Percentiles rank a stretch among this genome's conserved stretches.
phyloP scores from a whole-genome alignment of 1,284 basidiomycete species.

The Mycena sp. region DNA sequence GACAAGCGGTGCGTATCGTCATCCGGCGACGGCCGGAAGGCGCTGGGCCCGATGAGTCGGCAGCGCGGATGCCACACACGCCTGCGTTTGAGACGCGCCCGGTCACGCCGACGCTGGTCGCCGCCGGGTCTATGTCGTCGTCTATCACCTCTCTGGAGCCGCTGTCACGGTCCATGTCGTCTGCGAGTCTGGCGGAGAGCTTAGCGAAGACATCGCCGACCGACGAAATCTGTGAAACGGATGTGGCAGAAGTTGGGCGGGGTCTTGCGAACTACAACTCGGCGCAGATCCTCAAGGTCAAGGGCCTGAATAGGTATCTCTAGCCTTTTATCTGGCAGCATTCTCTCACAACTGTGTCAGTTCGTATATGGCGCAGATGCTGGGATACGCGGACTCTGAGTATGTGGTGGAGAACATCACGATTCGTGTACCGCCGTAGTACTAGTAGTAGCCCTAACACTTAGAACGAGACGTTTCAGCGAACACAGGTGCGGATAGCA shows the following conservation, averaged over 20 bases:
- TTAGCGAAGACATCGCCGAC: conserved; percentile 15
- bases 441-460: neutral
- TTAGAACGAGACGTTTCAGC: too few species aligned
- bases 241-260: conserved; percentile 90
- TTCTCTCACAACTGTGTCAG: conserved; percentile 52
- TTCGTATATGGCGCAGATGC: conserved; percentile 79
- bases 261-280: conserved; percentile 97
- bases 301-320: conserved; percentile 86
- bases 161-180: conserved; percentile 49
- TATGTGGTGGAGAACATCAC: conserved; percentile 96
- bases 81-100: conserved; percentile 52
- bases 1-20: conserved; percentile 91
- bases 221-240: conserved; percentile 57
- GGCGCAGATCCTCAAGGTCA: conserved; percentile 89
- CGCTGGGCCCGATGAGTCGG: conserved; percentile 42
- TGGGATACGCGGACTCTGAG: conserved; percentile 96
- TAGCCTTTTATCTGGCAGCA: neutral
- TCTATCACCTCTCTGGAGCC: conserved; percentile 50
- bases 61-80: conserved; percentile 40
- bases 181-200: conserved; percentile 46
- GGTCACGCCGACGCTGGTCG: conserved; percentile 50
- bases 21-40: conserved; percentile 53
- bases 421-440: conserved; percentile 58
- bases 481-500: too few species aligned
- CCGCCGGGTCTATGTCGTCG: conserved; percentile 46